Evolutionary conservation across 345 rosid genomes (phyloP).

Genomic region (Pugionium cornutum): DNA sequence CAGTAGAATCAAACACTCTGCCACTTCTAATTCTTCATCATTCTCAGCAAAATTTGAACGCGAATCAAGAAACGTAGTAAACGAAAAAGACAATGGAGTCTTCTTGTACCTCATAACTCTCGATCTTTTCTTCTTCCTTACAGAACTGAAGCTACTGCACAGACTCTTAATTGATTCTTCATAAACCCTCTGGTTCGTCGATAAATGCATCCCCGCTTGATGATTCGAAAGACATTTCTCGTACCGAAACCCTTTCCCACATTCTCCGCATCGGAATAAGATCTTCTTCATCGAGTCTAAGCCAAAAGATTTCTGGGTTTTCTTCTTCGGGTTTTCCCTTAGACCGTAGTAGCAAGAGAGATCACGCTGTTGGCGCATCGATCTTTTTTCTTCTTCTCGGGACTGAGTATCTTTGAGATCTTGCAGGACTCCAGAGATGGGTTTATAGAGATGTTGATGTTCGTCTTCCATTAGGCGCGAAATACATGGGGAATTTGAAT

Average conservation of each 20-base stretch:
- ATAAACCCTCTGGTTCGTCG: constrained; percentile 21
- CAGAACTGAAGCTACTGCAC: constrained; percentile 30
- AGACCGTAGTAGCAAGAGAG: constrained; percentile 48
- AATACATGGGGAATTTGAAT: constrained; percentile 4
- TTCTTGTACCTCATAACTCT: constrained; percentile 51
- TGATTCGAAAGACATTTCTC: constrained; percentile 38
- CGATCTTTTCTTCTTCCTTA: constrained; percentile 56
- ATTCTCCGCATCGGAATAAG: constrained; percentile 45
- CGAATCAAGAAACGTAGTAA: constrained; percentile 49
- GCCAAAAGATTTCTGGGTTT: constrained; percentile 54
- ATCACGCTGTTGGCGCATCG: constrained; percentile 19
- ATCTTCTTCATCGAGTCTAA: constrained; percentile 44
- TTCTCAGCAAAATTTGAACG: constrained; percentile 37
- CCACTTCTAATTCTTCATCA: constrained; percentile 53
- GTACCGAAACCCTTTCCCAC: constrained; percentile 52
- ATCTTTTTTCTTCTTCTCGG: constrained; percentile 28
- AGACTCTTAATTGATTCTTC: constrained; percentile 38
- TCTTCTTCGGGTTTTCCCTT: constrained; percentile 70
- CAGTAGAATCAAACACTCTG: constrained; percentile 55
- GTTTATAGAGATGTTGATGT: constrained; percentile 37
- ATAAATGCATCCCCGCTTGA: constrained; percentile 27
- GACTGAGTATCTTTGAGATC: constrained; percentile 45
- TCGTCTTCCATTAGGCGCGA: constrained; percentile 34
- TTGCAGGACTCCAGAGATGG: constrained; percentile 41
- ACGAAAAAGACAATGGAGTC: constrained; percentile 44